These are phyloP conservation scores for Pichia sp. DNA, from an alignment of 1,139 yeast species.

Conservation along the genomic window DNA sequence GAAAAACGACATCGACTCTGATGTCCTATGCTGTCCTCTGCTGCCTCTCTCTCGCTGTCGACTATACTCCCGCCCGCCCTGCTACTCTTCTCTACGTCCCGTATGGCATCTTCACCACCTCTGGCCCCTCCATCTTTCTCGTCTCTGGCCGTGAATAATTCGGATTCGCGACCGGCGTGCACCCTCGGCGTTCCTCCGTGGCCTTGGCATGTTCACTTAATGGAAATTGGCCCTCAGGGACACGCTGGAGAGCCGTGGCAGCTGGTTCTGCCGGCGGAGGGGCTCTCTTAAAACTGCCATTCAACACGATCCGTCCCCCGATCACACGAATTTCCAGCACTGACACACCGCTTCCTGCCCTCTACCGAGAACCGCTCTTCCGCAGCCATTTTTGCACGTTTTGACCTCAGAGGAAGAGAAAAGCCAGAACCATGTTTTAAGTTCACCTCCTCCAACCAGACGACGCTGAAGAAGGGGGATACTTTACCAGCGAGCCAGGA, in stretches of 20 bases:
- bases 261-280: no score
- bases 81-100: neutral
- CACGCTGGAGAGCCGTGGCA: no score
- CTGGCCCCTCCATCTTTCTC: neutral
- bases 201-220: neutral
- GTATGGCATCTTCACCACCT: neutral
- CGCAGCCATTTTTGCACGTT: neutral
- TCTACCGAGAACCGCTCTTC: neutral
- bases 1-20: slow-evolving; percentile 54
- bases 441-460: slow-evolving; percentile 17
- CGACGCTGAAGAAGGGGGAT: slow-evolving; percentile 19
- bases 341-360: neutral
- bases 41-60: neutral
- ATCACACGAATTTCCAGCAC: neutral
- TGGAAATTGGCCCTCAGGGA: no score
- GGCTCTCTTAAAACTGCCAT: no score
- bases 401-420: neutral
- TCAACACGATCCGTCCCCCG: neutral
- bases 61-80: neutral
- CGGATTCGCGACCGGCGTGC: neutral
- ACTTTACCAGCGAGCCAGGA: slow-evolving; percentile 9
- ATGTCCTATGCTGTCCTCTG: neutral
- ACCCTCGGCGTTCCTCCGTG: neutral
- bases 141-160: neutral
- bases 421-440: slow-evolving; percentile 16